phyloP scores from a whole-genome alignment of 805 yeast genomes.

The Candida tallmaniae region DNA sequence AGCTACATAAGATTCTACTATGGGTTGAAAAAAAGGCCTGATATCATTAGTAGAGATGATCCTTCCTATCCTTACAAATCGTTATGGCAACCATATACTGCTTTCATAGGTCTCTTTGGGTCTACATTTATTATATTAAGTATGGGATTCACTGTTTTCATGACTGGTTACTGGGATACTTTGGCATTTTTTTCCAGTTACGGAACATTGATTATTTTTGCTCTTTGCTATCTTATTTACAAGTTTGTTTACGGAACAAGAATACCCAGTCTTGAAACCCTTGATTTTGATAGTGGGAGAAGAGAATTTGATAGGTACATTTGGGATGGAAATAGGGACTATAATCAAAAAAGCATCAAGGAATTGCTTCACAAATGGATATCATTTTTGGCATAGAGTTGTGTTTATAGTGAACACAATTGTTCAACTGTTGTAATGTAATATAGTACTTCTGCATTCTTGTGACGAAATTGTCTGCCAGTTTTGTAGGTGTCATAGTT shows the following conservation, averaged over 20 bases:
- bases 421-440: too few relatives aligned
- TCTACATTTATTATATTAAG: slow-evolving; percentile 46
- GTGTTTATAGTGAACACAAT: too few relatives aligned
- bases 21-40: slow-evolving; percentile 58
- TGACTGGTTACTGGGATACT: slow-evolving; percentile 54
- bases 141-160: slow-evolving; percentile 61
- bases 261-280: slow-evolving; percentile 62
- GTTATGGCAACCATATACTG: slow-evolving; percentile 66
- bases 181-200: slow-evolving; percentile 62
- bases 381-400: slow-evolving; percentile 34
- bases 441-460: too few relatives aligned
- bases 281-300: slow-evolving; percentile 81
- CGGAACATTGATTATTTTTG: slow-evolving; percentile 54
- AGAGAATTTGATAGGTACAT: slow-evolving; percentile 75
- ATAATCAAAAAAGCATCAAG: slow-evolving; percentile 27
- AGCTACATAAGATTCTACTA: slow-evolving; percentile 61
- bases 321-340: slow-evolving; percentile 70
- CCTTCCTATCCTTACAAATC: slow-evolving; percentile 64
- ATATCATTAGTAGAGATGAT: slow-evolving; percentile 59
- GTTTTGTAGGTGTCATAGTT: too few relatives aligned
- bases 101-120: slow-evolving; percentile 58
- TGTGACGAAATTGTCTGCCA: too few relatives aligned
- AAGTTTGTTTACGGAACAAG: slow-evolving; percentile 58
- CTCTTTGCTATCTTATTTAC: slow-evolving; percentile 48
- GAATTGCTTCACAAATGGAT: slow-evolving; percentile 29